Base-by-base conservation (phyloP, 2,329 filamentous ascomycete genomes). In the Phaeoacremonium minimum region DNA sequence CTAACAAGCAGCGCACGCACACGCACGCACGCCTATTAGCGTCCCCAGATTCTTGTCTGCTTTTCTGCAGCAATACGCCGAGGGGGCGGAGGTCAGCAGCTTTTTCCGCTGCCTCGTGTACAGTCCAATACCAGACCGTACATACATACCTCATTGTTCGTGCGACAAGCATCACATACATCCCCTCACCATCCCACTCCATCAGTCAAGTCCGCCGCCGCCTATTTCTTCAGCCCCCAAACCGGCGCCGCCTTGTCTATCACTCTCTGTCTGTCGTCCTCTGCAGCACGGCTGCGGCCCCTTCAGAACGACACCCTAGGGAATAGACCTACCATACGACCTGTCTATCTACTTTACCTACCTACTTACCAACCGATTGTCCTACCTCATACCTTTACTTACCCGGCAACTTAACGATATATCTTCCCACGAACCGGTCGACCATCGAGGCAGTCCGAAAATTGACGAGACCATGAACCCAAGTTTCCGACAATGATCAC, bases 401-500 rank as follows among this genome's bases (percentile, higher is more conserved):
- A n/a, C n/a, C n/a, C n/a, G n/a, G n/a, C n/a, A n/a, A n/a, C n/a
- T n/a, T n/a, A n/a, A n/a, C n/a, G 34, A 26, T 28, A 32, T 18
- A 35, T 26, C 33, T 40, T 38, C 30, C 16, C 36, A 28, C 35
- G 30, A 33, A 30, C 14, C 15, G 33, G 44, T 18, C 37, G 18
- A 32, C 18, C 36, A 37, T 32, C 47, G 43, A 45, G 41, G n/a
- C n/a, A n/a, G n/a, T n/a, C n/a, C n/a, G n/a, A n/a, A n/a, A n/a
- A n/a, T n/a, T n/a, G n/a, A 32, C 44, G 48, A 49, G 45, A 58
- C 50, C 51, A 64, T 60, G 57, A 57, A 48, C 55, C 50, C 56
- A 49, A 53, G 52, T 55, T 58, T 52, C 66, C 66, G 60, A 76
- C 72, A 60, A 77, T 77, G 73, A 75, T 66, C 67, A 68, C 62